These are phyloP conservation scores for Boletus pseudopeckii DNA, from an alignment of 768 basidiomycete species.

Conservation along the genomic window DNA sequence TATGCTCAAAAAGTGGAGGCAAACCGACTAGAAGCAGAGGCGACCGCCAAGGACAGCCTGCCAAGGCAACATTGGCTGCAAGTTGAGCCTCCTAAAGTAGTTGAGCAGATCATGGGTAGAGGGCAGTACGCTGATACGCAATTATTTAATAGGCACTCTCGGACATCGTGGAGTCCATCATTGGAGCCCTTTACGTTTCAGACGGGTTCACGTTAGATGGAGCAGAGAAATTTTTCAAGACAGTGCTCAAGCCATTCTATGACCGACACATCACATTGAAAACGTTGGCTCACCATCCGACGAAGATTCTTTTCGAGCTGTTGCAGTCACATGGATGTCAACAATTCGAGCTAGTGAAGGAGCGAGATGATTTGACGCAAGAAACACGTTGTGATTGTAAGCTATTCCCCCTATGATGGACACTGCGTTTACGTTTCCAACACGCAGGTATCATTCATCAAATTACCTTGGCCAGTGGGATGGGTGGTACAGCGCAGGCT, in stretches of 20 bases:
- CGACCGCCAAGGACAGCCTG: slow-evolving; percentile 45
- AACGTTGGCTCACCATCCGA: slow-evolving; percentile 74
- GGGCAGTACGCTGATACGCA: slow-evolving; percentile 2
- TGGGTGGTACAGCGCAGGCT: slow-evolving; percentile 45
- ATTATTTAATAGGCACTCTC: slow-evolving; percentile 64
- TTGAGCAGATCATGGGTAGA: background rate
- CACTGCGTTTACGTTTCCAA: slow-evolving; percentile 15
- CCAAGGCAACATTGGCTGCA: slow-evolving; percentile 79
- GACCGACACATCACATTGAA: slow-evolving; percentile 70
- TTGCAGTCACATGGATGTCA: slow-evolving; percentile 72
- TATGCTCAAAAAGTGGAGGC: slow-evolving; percentile 50
- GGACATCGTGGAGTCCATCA: slow-evolving; percentile 75
- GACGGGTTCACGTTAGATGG: slow-evolving; percentile 65
- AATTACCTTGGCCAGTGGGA: slow-evolving; percentile 55
- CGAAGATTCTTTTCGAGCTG: slow-evolving; percentile 68
- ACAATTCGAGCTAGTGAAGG: slow-evolving; percentile 57
- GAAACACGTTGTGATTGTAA: slow-evolving; percentile 52
- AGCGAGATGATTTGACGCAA: slow-evolving; percentile 34
- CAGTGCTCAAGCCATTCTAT: slow-evolving; percentile 72
- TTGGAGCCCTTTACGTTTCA: slow-evolving; percentile 77
- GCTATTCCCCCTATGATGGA: slow-evolving; percentile 15
- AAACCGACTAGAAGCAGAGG: slow-evolving; percentile 48
- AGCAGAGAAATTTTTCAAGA: slow-evolving; percentile 61
- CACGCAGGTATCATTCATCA: slow-evolving; percentile 65
- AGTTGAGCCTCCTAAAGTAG: slow-evolving; percentile 74